A percentile compares a stretch with the other conserved stretches of the same genome.
Evolutionary conservation across 345 rosid genomes (phyloP).

Genomic region (Sonneratia caseolaris): DNA sequence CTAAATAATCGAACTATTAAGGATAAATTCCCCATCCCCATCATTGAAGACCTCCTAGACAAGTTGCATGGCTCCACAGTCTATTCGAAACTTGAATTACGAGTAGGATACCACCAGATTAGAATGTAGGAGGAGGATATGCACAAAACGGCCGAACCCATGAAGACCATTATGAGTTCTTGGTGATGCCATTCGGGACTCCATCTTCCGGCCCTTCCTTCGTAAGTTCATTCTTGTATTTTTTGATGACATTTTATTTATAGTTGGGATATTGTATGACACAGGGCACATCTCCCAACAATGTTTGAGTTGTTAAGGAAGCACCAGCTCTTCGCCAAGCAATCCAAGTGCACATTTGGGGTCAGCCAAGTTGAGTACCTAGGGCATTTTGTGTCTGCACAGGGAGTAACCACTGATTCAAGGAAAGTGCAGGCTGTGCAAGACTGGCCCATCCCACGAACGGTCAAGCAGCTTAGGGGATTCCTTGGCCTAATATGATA

Average conservation of each 20-base stretch:
- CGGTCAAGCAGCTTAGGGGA: background rate
- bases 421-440: background rate
- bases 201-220: background rate
- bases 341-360: background rate
- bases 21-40: slow-evolving; percentile 7
- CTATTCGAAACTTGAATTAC: too few relatives aligned
- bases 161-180: slow-evolving; percentile 13
- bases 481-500: slow-evolving; percentile 5
- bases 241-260: slow-evolving; percentile 14
- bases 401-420: background rate
- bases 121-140: background rate
- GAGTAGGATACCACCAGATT: too few relatives aligned
- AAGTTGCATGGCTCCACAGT: too few relatives aligned
- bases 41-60: background rate
- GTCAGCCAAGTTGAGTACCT: background rate
- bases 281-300: background rate
- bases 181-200: slow-evolving; percentile 11
- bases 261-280: background rate
- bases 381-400: background rate
- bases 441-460: background rate
- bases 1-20: background rate
- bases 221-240: slow-evolving; percentile 5
- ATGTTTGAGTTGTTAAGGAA: background rate
- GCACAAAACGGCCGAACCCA: slow-evolving; percentile 8
- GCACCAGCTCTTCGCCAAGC: background rate